Conservation (phyloP, 2,329 filamentous ascomycete genomes). For the Cyphellophora attinorum region DNA sequence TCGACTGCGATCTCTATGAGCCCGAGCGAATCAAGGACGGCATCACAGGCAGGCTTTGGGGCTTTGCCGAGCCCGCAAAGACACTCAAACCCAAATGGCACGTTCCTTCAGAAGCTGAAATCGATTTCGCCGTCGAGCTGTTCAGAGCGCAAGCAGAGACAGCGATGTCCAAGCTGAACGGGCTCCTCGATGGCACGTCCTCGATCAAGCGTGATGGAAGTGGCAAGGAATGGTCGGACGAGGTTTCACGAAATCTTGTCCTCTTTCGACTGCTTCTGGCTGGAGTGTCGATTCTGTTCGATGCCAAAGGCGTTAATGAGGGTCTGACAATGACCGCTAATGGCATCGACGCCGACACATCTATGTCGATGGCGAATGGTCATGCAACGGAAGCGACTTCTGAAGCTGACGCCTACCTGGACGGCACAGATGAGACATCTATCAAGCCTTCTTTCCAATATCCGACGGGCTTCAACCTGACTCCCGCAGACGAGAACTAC, state of each 20-base stretch:
- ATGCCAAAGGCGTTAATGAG: slow-evolving; percentile 60
- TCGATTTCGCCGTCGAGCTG: slow-evolving; percentile 79
- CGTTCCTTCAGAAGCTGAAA: slow-evolving; percentile 66
- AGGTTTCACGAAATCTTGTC: slow-evolving; percentile 81
- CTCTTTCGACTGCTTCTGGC: slow-evolving; percentile 82
- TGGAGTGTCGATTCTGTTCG: slow-evolving; percentile 81
- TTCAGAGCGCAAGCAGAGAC: slow-evolving; percentile 75
- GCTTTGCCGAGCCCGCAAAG: slow-evolving; percentile 61
- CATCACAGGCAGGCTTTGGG: slow-evolving; percentile 74
- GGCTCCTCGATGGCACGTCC: slow-evolving; percentile 71
- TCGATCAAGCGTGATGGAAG: slow-evolving; percentile 84
- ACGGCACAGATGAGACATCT: slow-evolving; percentile 47
- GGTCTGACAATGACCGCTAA: slow-evolving; percentile 35
- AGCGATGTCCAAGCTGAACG: slow-evolving; percentile 64
- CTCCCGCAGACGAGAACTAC: slow-evolving; percentile 56
- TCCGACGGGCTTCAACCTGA: slow-evolving; percentile 73
- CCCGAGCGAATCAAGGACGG: slow-evolving; percentile 62
- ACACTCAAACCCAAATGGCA: slow-evolving; percentile 81
- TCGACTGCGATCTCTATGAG: slow-evolving; percentile 82
- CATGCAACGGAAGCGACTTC: slow-evolving; percentile 17
- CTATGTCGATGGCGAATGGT: slow-evolving; percentile 35
- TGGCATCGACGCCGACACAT: slow-evolving; percentile 28
- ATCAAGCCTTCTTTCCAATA: slow-evolving; percentile 82
- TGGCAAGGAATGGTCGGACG: slow-evolving; percentile 98
- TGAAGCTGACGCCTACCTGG: slow-evolving; percentile 42